Conservation (phyloP, 805 yeast species). For the Myxozyma melibiosi region DNA sequence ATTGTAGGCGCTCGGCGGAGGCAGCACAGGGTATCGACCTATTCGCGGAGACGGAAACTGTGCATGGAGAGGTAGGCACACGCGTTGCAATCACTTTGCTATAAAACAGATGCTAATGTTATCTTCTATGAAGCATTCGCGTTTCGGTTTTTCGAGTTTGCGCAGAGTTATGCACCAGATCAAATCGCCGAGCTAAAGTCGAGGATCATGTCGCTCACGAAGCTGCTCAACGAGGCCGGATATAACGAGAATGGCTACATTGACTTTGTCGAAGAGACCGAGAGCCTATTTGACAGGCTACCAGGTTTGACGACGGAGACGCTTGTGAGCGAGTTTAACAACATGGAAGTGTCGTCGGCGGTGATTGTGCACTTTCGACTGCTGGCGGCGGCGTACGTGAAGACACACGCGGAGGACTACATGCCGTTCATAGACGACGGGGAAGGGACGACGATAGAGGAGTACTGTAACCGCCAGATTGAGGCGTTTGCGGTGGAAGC, state of each 20-base stretch:
- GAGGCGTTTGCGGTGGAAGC: conserved; percentile 37
- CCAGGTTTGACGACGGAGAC: conserved; percentile 9
- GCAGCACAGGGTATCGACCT: conserved; percentile 25
- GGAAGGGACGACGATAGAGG: conserved; percentile 31
- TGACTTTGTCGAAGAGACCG: conserved; percentile 32
- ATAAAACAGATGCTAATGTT: background rate
- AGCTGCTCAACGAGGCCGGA: conserved; percentile 31
- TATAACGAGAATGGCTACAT: conserved; percentile 32
- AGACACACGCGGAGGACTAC: conserved; percentile 33
- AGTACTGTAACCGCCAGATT: conserved; percentile 32
- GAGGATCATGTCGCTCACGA: conserved; percentile 6
- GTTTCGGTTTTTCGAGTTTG: conserved; percentile 27
- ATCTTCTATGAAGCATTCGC: conserved; percentile 29
- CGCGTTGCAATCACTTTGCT: background rate
- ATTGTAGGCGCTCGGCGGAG: conserved; percentile 22
- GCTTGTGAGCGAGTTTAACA: conserved; percentile 26
- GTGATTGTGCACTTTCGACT: conserved; percentile 33
- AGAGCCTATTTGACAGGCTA: conserved; percentile 19
- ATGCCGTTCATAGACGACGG: conserved; percentile 31
- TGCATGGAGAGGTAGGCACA: conserved; percentile 33
- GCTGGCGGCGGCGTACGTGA: conserved; percentile 35
- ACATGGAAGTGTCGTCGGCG: conserved; percentile 35
- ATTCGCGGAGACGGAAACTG: conserved; percentile 37
- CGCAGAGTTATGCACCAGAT: conserved; percentile 4
- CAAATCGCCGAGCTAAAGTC: conserved; percentile 5